Conservation (phyloP, 2,329 filamentous ascomycete species). For the Phialocephala sp. region DNA sequence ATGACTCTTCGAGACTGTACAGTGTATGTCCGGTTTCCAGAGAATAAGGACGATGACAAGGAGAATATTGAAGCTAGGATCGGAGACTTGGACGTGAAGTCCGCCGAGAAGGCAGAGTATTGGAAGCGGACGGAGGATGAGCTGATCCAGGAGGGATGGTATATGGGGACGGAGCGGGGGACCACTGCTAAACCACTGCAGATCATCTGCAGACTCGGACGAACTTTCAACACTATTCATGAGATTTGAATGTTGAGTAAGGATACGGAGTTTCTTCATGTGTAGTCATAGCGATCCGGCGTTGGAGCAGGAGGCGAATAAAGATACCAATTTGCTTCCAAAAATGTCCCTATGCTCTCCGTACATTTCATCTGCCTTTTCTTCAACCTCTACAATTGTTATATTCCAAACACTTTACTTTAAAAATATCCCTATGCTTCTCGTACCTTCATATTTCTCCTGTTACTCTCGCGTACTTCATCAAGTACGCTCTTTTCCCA, state of each 20-base stretch:
- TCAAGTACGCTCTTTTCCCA: too few relatives aligned
- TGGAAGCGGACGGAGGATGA: constrained; percentile 70
- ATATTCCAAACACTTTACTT: too few relatives aligned
- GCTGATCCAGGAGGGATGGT: constrained; percentile 73
- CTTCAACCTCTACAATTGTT: too few relatives aligned
- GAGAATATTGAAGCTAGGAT: constrained; percentile 61
- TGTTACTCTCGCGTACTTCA: too few relatives aligned
- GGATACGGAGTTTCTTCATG: not conserved
- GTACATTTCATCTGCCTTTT: not conserved
- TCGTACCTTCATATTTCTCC: too few relatives aligned
- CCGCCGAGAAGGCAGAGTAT: constrained; percentile 67
- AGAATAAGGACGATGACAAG: constrained; percentile 32
- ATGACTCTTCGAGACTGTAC: constrained; percentile 86
- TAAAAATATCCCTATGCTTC: too few relatives aligned
- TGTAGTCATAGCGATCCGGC: not conserved
- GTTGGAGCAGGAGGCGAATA: not conserved
- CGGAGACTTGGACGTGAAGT: constrained; percentile 81
- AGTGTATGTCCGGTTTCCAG: constrained; percentile 67
- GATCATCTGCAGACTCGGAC: constrained; percentile 13
- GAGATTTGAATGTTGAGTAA: too few relatives aligned
- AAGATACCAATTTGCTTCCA: constrained; percentile 8
- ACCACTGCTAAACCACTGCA: constrained; percentile 21
- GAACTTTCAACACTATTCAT: not conserved
- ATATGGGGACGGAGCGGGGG: constrained; percentile 50
- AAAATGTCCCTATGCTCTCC: not conserved